A percentile compares a stretch with the other conserved stretches of the same genome.
phyloP scores from a whole-genome alignment of 306 rosid species.

The Arachis stenosperma region DNA sequence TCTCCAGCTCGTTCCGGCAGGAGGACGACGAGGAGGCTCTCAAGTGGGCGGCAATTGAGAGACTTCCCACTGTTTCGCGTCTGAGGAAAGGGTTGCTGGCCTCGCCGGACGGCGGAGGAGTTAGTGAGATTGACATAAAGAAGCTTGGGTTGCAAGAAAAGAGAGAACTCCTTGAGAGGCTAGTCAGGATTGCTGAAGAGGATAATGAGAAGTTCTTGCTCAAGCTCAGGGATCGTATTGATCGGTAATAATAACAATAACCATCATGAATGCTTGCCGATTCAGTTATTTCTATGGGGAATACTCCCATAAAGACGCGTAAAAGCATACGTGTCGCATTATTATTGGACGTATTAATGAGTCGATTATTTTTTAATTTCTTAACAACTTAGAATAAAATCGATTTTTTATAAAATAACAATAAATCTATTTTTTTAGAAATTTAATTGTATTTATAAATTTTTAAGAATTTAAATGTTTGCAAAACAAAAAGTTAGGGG shows the following conservation, averaged over 20 bases:
- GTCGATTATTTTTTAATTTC: too few species aligned
- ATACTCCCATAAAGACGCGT: too few species aligned
- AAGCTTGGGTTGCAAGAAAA: slow-evolving; percentile 62
- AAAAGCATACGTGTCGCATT: too few species aligned
- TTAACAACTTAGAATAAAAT: too few species aligned
- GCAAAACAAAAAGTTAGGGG: too few species aligned
- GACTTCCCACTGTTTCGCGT: slow-evolving; percentile 33
- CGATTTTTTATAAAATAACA: too few species aligned
- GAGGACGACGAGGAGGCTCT: slow-evolving; percentile 43
- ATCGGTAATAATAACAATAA: slow-evolving; percentile 44
- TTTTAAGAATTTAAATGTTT: too few species aligned
- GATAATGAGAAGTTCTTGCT: slow-evolving; percentile 70
- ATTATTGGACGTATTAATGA: too few species aligned
- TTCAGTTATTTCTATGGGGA: too few species aligned
- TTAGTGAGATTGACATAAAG: slow-evolving; percentile 61
- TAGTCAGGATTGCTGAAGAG: slow-evolving; percentile 61
- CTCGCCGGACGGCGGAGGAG: slow-evolving; percentile 44
- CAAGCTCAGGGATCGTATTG: slow-evolving; percentile 64
- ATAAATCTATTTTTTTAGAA: too few species aligned
- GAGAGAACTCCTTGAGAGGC: slow-evolving; percentile 56
- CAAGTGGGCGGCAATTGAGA: slow-evolving; percentile 40
- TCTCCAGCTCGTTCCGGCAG: not conserved
- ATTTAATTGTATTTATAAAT: too few species aligned
- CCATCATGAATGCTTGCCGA: too few species aligned
- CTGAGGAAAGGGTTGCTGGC: slow-evolving; percentile 36